Conservation (phyloP, 129 eudicot genomes). For the Mikania micrantha region DNA sequence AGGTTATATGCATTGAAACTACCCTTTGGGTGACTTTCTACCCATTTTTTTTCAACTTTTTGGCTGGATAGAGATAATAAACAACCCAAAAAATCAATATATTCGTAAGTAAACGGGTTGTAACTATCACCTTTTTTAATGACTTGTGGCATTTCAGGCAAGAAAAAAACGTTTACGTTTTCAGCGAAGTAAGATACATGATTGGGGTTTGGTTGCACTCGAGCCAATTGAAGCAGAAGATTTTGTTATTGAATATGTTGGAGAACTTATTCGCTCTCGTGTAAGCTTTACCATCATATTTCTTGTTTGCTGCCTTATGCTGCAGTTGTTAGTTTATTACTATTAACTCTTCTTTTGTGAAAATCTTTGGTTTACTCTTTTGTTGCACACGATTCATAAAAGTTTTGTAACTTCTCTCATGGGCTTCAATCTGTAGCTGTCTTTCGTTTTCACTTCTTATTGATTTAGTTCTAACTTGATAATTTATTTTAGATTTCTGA, state of each 20-base stretch:
- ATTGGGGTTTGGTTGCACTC: conserved; percentile 95
- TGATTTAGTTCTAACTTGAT: not conserved
- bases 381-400: not conserved
- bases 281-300: conserved; percentile 36
- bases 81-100: not conserved
- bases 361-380: not conserved
- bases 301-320: not conserved
- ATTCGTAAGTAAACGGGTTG: not conserved
- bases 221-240: conserved; percentile 99
- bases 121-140: not conserved
- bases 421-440: not conserved
- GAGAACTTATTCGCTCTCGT: conserved; percentile 86
- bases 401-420: not conserved
- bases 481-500: conserved; percentile 64
- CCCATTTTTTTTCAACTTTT: not conserved
- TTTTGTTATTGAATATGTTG: conserved; percentile 97
- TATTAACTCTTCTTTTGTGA: not conserved
- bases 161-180: conserved; percentile 89
- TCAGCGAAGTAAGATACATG: conserved; percentile 95
- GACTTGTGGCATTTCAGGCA: conserved; percentile 48
- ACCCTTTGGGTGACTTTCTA: not conserved
- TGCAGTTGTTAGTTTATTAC: not conserved
- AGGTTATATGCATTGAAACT: not conserved
- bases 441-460: conserved; percentile 1
- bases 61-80: not conserved